Evolutionary conservation across 1,284 basidiomycete genomes (phyloP), one percentile per base, ranked within the genome.

Genomic region (Mixia osmundae): DNA sequence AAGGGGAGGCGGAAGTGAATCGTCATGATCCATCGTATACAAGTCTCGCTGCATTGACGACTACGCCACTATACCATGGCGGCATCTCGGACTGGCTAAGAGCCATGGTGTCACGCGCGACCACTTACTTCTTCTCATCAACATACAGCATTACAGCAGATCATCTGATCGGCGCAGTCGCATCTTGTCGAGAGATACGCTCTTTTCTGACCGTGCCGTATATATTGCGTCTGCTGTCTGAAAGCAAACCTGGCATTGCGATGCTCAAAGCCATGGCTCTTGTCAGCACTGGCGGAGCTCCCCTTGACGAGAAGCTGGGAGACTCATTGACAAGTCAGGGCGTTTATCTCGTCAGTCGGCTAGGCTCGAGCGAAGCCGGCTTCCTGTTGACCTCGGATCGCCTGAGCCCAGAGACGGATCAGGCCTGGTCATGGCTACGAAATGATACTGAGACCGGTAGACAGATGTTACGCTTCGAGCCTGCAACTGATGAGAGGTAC

Each of bases 371-470:
- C 7, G 60, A 61, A 45, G 55, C 51, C 35, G 54, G 54, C 20
- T 33, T 33, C 31, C 19, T 33, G 18, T 6, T 8, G 14, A 10
- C n/a, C n/a, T 26, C 25, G n/a, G 25, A 26, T 26, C 25, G 10
- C n/a, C 25, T 10, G 16, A 27, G 20, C 32, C 14, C 16, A 12
- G 50, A 47, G 1, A 52, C 41, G 4, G 71, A 73, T 56, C 66
- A 66, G 44, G 61, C 52, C 15, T 73, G 71, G 70, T 68, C 67
- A 46, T 71, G 64, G 58, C 53, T 70, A 5, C 54, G 62, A 30
- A 28, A 33, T 21, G 52, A 55, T 18, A 51, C 48, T 48, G 65
- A 51, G 16, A 35, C 46, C 3, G 52, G 58, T 23, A 46, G 50
- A 6, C 49, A 61, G 29, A 68, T 62, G 50, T 44, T 67, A 35